A percentile compares a stretch with the other conserved stretches of the same genome.
These are phyloP conservation scores for Theobroma cacao DNA, from an alignment of 345 rosid species.

Conservation along the genomic window DNA sequence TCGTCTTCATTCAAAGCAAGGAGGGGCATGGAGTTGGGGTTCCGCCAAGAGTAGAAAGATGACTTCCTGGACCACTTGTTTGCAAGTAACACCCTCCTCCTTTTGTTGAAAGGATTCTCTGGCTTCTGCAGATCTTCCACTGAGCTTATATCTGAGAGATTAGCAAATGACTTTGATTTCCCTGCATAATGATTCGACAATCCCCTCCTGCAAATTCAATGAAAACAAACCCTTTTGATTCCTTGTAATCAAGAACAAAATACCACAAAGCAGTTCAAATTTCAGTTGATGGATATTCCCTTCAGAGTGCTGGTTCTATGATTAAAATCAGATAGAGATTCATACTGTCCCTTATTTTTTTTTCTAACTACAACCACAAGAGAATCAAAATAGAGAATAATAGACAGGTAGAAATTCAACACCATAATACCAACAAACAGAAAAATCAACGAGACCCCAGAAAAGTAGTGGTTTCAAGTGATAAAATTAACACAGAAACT, in stretches of 20 bases:
- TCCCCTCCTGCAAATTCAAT: conserved; percentile 46
- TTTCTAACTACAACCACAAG: neutral
- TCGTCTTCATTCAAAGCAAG: conserved; percentile 49
- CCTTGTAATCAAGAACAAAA: neutral
- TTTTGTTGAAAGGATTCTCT: conserved; percentile 80
- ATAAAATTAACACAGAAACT: neutral
- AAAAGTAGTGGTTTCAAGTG: neutral
- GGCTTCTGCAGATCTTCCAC: conserved; percentile 57
- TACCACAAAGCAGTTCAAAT: neutral
- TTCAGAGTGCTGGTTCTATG: neutral
- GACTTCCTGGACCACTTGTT: conserved; percentile 43
- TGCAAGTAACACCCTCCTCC: conserved; percentile 57
- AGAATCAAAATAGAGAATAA: neutral
- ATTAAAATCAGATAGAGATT: neutral
- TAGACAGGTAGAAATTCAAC: neutral
- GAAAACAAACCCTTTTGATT: neutral
- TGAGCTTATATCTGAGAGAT: conserved; percentile 48
- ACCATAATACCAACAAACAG: neutral
- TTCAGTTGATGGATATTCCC: neutral
- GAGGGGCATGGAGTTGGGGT: conserved; percentile 80
- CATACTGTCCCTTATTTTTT: neutral
- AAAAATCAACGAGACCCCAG: neutral
- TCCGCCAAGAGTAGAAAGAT: conserved; percentile 43
- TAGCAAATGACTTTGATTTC: conserved; percentile 79
- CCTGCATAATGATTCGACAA: conserved; percentile 74